phyloP scores from a whole-genome alignment of 148 eudicot genomes.

The Fallopia convolvulus region DNA sequence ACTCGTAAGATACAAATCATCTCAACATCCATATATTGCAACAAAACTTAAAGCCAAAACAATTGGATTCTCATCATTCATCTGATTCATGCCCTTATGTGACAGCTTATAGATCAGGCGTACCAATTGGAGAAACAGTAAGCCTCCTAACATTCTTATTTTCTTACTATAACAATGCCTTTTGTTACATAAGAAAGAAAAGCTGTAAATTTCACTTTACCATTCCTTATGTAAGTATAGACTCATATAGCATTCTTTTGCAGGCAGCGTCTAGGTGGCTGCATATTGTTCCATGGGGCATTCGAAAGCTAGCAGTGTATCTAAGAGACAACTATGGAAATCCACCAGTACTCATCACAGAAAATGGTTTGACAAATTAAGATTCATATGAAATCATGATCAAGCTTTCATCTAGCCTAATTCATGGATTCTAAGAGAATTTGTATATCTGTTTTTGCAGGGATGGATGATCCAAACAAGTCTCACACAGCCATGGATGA shows the following conservation, averaged over 20 bases:
- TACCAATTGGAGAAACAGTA: constrained; percentile 79
- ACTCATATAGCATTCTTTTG: neutral
- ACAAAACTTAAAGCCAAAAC: neutral
- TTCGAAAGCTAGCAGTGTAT: constrained; percentile 49
- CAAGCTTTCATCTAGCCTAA: neutral
- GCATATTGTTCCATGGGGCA: constrained; percentile 90
- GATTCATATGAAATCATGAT: neutral
- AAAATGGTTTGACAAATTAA: constrained; percentile 51
- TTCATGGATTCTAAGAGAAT: neutral
- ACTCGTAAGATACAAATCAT: constrained; percentile 45
- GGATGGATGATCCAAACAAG: constrained; percentile 72
- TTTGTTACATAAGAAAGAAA: neutral
- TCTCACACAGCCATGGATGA: constrained; percentile 33
- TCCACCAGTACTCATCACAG: constrained; percentile 65
- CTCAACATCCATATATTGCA: neutral
- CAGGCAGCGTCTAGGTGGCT: constrained; percentile 91
- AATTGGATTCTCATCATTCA: neutral
- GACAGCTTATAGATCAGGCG: constrained; percentile 64
- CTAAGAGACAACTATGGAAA: constrained; percentile 62
- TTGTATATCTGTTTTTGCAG: constrained; percentile 21
- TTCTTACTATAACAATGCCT: neutral
- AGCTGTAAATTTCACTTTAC: too few relatives aligned
- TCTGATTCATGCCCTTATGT: constrained; percentile 1
- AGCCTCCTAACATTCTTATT: neutral
- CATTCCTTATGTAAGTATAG: neutral